Conservation (phyloP, 768 basidiomycete species). For the Auricularia sp. region DNA sequence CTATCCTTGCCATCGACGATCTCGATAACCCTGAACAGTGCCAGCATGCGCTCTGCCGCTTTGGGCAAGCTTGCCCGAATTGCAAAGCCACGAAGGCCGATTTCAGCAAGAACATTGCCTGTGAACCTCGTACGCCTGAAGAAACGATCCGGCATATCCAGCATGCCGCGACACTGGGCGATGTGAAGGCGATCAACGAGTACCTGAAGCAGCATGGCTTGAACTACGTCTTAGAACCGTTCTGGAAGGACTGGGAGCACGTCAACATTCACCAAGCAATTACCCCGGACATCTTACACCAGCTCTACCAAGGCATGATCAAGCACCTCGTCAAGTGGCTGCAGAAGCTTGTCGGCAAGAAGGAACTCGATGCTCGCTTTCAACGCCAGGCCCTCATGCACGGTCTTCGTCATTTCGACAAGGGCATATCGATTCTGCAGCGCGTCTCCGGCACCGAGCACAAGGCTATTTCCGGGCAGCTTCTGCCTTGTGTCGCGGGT, state of each 20-base stretch:
- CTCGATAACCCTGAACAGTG: not conserved
- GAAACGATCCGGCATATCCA: not conserved
- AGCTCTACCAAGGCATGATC: not conserved
- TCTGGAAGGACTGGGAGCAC: not conserved
- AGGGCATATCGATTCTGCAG: not conserved
- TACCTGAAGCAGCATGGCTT: not conserved
- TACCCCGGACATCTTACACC: not conserved
- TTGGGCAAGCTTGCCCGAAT: not conserved
- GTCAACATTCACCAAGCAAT: not conserved
- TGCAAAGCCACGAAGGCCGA: not conserved
- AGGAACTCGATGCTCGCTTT: conserved; percentile 19
- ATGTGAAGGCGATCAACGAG: not conserved
- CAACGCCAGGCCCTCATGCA: not conserved
- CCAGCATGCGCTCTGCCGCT: not conserved
- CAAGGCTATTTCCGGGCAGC: not conserved
- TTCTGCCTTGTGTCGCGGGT: not conserved
- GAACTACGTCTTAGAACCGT: not conserved
- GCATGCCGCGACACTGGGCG: not conserved
- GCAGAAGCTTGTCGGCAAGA: conserved; percentile 7
- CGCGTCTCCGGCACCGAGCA: not conserved
- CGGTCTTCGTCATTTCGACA: not conserved
- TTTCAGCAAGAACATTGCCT: not conserved
- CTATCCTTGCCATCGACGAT: not conserved
- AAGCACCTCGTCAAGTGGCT: not conserved
- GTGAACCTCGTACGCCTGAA: not conserved